phyloP scores from a whole-genome alignment of 106 monocot genomes.

The Acorus calamus region DNA sequence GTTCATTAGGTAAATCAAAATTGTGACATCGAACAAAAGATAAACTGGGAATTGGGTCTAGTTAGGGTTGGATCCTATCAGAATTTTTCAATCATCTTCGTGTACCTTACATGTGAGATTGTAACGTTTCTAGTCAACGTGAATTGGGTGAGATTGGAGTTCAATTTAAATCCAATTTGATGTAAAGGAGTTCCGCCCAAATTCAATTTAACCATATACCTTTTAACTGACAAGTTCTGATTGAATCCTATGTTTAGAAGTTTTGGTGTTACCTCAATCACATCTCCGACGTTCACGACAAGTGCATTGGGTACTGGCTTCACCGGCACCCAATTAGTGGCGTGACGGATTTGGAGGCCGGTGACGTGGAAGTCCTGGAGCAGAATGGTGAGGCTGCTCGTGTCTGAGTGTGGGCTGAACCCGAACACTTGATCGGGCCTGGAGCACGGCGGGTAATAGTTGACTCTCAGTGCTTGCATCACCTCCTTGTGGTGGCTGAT shows the following conservation, averaged over 20 bases:
- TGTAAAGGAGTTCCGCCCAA: too few species aligned
- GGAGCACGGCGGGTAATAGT: conserved; percentile 11
- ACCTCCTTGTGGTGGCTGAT: not conserved
- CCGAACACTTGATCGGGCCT: conserved; percentile 7
- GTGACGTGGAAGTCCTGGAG: conserved; percentile 6
- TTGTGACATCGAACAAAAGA: too few species aligned
- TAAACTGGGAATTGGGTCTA: too few species aligned
- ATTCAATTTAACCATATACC: too few species aligned
- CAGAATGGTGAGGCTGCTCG: not conserved
- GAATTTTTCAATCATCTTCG: too few species aligned
- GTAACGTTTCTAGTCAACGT: too few species aligned
- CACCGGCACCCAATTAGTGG: conserved; percentile 7
- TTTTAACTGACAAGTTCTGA: too few species aligned
- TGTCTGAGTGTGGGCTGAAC: conserved; percentile 7
- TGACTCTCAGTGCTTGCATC: conserved; percentile 5
- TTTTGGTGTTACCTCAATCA: conserved; percentile 15
- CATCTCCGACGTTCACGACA: conserved; percentile 10
- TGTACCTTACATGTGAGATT: too few species aligned
- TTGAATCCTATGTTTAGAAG: too few species aligned
- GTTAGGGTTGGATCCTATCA: too few species aligned
- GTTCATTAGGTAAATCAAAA: not conserved
- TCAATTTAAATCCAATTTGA: too few species aligned
- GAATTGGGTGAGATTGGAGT: too few species aligned
- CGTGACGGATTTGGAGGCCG: conserved; percentile 2
- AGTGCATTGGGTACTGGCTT: conserved; percentile 12